Base-by-base conservation (phyloP, 1,284 basidiomycete genomes). In the Sporisorium iseilematis-ciliati region DNA sequence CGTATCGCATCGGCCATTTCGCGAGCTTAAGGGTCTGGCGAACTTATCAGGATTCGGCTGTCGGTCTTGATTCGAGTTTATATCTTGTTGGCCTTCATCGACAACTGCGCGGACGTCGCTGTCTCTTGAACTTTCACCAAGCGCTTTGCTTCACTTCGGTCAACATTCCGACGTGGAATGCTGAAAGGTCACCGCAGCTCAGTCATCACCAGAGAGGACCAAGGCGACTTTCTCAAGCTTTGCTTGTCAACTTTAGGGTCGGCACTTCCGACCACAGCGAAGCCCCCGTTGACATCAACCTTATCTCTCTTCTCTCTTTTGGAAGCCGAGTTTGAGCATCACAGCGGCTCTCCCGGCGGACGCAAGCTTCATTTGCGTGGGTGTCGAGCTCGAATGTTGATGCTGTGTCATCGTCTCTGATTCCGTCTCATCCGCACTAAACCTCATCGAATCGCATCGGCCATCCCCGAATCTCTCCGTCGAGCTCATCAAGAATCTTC, bases 361-460 rank as follows among this genome's bases (percentile, higher is more conserved):
- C 11, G 43, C 35, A 48, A 48, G 57, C 16, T 16, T 4, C 14
- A 51, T 53, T 38, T 26, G 25, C 31, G 35, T 57, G 29, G 38
- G 29, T 20, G 21, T 31, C 31, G 23, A 61, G 7, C 3, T 50
- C 59, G 55, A 58, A 4, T n/a, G 11, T 25, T 20, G 23, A 51
- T n/a, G 29, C 40, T 50, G 26, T 35, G n/a, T 38, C 35, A 16
- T 26, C 16, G 46, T 58, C 45, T 31, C 55, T 45, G 50, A 35
- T 38, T 58, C 48, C 60, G 50, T 33, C 52, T 50, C 57, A 62
- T 56, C 59, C 58, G 53, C 48, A 49, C 49, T 43, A 29, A 48
- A 25, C 7, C 21, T 11, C 25, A 40, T n/a, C 10, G 7, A 33
- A 16, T 4, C 38, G 8, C 50, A 7, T 49, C 66, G 60, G 56